A percentile compares a stretch with the other conserved stretches of the same genome.
phyloP scores from a whole-genome alignment of 106 monocot species.

The Acanthochlamys bracteata region DNA sequence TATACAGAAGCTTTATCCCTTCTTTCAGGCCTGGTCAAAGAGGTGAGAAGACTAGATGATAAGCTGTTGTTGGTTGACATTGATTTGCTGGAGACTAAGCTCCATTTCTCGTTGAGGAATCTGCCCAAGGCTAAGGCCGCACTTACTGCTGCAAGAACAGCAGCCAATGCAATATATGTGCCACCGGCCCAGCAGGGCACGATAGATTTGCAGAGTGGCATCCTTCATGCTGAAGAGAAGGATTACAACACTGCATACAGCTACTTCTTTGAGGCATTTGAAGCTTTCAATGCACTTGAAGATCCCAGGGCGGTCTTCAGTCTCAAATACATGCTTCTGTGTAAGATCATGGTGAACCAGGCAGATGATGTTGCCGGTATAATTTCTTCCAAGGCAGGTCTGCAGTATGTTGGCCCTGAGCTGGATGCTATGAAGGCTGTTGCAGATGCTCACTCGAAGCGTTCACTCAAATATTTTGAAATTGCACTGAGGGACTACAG shows the following conservation, averaged over 20 bases:
- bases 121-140: constrained; percentile 93
- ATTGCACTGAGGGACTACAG: constrained; percentile 63
- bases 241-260: constrained; percentile 97
- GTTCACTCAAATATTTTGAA: constrained; percentile 79
- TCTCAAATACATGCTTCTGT: constrained; percentile 95
- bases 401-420: constrained; percentile 76
- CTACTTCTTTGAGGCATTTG: constrained; percentile 97
- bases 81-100: constrained; percentile 87
- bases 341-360: constrained; percentile 97
- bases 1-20: constrained; percentile 74
- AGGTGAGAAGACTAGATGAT: constrained; percentile 89
- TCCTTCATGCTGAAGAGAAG: constrained; percentile 93
- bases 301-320: constrained; percentile 78
- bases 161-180: constrained; percentile 93
- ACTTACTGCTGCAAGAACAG: constrained; percentile 86
- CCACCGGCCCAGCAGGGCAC: constrained; percentile 89
- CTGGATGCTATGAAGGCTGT: constrained; percentile 97
- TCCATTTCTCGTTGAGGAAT: constrained; percentile 86
- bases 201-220: constrained; percentile 89
- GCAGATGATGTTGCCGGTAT: constrained; percentile 91
- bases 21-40: constrained; percentile 70
- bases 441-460: constrained; percentile 76
- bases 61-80: constrained; percentile 89
- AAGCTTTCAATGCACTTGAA: constrained; percentile 83
- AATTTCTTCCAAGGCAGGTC: constrained; percentile 90